A percentile compares a stretch with the other conserved stretches of the same genome.
Evolutionary conservation across 208 protist genomes (phyloP).

Genomic region (Trypanosoma lewisi): DNA sequence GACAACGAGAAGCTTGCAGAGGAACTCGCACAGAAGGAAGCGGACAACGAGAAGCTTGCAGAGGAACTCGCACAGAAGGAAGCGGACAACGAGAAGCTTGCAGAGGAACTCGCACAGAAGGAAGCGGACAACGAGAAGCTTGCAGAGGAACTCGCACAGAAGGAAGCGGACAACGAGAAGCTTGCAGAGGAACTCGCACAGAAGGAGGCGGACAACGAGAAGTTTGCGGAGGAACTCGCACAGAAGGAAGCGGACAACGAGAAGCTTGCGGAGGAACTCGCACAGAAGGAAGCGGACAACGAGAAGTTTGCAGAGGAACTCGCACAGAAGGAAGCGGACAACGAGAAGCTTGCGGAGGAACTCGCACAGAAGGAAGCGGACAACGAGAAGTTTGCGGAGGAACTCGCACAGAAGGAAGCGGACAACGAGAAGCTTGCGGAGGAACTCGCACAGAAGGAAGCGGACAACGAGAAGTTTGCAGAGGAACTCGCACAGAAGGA

Average conservation of each 20-base stretch:
- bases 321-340: background rate
- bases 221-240: constrained; percentile 21
- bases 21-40: background rate
- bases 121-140: background rate
- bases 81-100: background rate
- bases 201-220: constrained; percentile 1
- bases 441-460: background rate
- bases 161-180: background rate
- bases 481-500: background rate
- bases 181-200: background rate
- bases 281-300: background rate
- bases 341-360: background rate
- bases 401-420: background rate
- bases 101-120: background rate
- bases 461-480: background rate
- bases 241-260: constrained; percentile 1
- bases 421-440: background rate
- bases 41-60: background rate
- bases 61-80: background rate
- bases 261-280: background rate
- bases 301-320: background rate
- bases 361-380: background rate
- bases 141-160: background rate
- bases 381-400: background rate
- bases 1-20: background rate